These are phyloP conservation scores for Diutina pseudorugosa DNA, from an alignment of 1,139 yeast species.

Conservation along the genomic window DNA sequence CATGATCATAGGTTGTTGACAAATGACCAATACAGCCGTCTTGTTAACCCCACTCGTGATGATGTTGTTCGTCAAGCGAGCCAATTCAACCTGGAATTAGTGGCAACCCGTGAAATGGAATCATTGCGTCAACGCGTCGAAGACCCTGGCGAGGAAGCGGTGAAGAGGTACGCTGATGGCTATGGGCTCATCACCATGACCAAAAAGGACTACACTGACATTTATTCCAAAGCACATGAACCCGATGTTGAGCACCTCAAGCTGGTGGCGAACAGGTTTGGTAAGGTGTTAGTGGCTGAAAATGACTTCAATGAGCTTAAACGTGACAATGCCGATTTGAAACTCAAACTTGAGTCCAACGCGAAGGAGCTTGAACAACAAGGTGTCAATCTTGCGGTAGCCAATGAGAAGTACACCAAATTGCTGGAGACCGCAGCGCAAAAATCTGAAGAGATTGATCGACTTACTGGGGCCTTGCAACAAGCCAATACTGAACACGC, in stretches of 20 bases:
- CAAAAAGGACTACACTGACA: not conserved
- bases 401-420: not conserved
- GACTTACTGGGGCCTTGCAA: not conserved
- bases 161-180: not conserved
- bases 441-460: not conserved
- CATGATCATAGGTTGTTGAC: not conserved
- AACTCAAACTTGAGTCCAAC: not conserved
- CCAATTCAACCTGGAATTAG: not conserved
- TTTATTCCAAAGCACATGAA: not conserved
- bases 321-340: not conserved
- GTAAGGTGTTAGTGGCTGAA: not conserved
- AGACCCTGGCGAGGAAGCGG: not conserved
- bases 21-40: not conserved
- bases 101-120: not conserved
- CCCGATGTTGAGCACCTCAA: not conserved
- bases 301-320: not conserved
- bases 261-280: not conserved
- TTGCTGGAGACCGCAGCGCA: not conserved
- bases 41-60: not conserved
- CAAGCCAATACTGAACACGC: not conserved
- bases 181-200: not conserved
- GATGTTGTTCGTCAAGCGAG: not conserved
- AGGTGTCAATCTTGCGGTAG: not conserved
- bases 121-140: not conserved
- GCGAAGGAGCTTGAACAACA: not conserved